phyloP scores from a whole-genome alignment of 2,329 filamentous ascomycete genomes.

The Cladophialophora psammophila region DNA sequence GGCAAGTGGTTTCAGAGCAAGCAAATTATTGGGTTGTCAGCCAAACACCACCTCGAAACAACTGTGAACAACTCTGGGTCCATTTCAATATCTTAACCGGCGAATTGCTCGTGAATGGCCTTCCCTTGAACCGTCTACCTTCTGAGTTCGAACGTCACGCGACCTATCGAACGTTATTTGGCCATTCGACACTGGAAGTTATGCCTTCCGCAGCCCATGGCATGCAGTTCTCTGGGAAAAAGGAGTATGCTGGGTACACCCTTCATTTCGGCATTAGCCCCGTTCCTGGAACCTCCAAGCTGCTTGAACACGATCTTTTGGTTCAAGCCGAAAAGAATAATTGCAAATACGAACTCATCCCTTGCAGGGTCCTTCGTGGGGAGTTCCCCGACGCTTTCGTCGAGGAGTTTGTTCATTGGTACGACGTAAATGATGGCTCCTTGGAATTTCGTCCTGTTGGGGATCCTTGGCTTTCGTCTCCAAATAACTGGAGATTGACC shows the following conservation, averaged over 20 bases:
- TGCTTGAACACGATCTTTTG: neutral
- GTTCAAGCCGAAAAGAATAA: conserved; percentile 8
- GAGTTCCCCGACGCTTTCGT: conserved; percentile 49
- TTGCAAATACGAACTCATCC: conserved; percentile 46
- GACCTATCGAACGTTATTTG: conserved; percentile 57
- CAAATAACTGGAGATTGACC: conserved; percentile 41
- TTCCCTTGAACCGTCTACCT: conserved; percentile 58
- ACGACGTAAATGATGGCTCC: conserved; percentile 42
- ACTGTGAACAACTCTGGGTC: conserved; percentile 40
- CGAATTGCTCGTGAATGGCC: conserved; percentile 61
- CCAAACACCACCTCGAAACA: conserved; percentile 25
- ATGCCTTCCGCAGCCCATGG: conserved; percentile 47
- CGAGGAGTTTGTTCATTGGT: conserved; percentile 58
- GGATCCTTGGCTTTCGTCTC: conserved; percentile 43
- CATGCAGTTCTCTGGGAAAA: conserved; percentile 19
- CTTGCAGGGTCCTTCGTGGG: conserved; percentile 41
- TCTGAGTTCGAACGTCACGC: conserved; percentile 51
- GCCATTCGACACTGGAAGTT: conserved; percentile 52
- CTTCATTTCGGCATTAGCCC: conserved; percentile 38
- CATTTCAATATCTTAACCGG: conserved; percentile 62
- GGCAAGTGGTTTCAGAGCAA: conserved; percentile 17
- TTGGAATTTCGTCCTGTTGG: conserved; percentile 46
- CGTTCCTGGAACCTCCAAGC: neutral
- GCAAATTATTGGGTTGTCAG: conserved; percentile 47
- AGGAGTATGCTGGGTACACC: conserved; percentile 31